Conservation (phyloP, 2,329 filamentous ascomycete species). For the Phoma sp. region DNA sequence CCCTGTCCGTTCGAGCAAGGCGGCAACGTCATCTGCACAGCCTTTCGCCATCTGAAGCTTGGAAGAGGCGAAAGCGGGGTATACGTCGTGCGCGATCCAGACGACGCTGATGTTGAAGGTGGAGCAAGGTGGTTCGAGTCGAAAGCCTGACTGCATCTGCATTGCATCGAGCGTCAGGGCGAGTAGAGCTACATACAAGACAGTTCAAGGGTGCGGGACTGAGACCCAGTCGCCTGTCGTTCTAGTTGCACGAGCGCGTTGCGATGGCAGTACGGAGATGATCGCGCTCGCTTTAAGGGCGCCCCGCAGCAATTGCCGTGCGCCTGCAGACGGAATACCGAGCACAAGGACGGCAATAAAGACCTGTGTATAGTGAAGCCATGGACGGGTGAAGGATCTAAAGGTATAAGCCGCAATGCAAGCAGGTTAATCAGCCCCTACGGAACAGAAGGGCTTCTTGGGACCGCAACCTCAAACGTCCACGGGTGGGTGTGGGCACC, state of each 20-base stretch:
- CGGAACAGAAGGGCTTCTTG: no score
- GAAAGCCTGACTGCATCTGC: conserved; percentile 2
- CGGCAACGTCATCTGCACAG: conserved; percentile 1
- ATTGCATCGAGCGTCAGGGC: conserved; percentile 11
- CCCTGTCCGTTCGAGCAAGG: conserved; percentile 1
- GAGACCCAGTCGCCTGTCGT: background rate
- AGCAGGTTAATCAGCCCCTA: no score
- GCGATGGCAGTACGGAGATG: background rate
- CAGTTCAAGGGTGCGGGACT: background rate
- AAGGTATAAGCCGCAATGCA: background rate
- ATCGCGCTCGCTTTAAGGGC: conserved; percentile 1
- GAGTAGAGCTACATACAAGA: background rate
- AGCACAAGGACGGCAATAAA: background rate
- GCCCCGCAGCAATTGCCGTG: background rate
- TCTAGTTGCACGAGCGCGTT: background rate
- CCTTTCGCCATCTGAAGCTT: background rate
- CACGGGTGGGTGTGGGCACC: no score
- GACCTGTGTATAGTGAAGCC: background rate
- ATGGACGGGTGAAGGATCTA: background rate
- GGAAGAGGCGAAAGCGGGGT: conserved; percentile 13
- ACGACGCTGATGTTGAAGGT: background rate
- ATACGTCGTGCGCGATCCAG: background rate
- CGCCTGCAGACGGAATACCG: background rate
- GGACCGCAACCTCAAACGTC: no score
- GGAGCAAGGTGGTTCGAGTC: background rate